Percentiles rank a stretch among this genome's conserved stretches.
Evolutionary conservation across 176 grass and related monocot species (phyloP).

Genomic region (Rhynchospora tenuis): DNA sequence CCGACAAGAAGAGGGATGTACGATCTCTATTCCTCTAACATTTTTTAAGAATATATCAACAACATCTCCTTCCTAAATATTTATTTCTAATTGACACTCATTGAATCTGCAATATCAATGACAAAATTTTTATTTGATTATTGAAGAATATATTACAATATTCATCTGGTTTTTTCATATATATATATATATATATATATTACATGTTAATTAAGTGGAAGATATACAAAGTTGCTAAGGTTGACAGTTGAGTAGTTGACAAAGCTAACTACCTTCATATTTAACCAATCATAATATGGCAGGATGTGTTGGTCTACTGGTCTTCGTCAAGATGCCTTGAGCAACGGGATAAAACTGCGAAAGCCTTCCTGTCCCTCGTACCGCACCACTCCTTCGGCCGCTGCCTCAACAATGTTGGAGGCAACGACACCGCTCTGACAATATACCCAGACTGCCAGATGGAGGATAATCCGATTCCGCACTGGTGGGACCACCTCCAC

Average conservation of each 20-base stretch:
- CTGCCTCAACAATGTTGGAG: conserved; percentile 50
- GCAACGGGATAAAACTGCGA: conserved; percentile 26
- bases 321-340: conserved; percentile 45
- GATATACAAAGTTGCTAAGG: not conserved
- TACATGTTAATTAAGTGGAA: too few relatives aligned
- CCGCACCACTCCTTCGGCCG: conserved; percentile 38
- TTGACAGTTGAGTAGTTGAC: not conserved
- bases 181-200: too few relatives aligned
- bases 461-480: conserved; percentile 7
- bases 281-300: not conserved
- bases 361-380: conserved; percentile 30
- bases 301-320: conserved; percentile 59
- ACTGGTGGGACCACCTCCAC: conserved; percentile 47
- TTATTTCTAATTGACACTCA: not conserved
- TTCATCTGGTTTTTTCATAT: too few relatives aligned
- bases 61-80: not conserved
- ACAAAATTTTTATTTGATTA: not conserved
- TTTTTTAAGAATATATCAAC: too few relatives aligned
- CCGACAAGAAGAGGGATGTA: conserved; percentile 36
- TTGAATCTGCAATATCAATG: not conserved
- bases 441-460: conserved; percentile 41
- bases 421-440: conserved; percentile 28
- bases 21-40: not conserved
- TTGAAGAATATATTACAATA: not conserved
- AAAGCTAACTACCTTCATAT: not conserved